Conservation (phyloP, 305 asterid genomes). For the Rubia peregrina region DNA sequence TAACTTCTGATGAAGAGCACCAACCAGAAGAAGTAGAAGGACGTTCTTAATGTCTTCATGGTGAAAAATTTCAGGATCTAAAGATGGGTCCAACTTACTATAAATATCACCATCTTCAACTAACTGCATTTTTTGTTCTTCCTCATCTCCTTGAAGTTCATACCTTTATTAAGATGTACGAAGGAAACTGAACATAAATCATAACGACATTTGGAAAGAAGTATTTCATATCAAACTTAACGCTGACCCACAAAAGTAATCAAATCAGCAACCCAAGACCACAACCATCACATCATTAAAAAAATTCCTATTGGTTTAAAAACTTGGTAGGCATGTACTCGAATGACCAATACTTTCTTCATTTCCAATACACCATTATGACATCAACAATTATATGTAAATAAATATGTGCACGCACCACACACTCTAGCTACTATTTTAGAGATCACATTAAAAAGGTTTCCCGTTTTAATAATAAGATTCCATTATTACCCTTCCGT, state of each 20-base stretch:
- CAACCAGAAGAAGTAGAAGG: constrained; percentile 96
- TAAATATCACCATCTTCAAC: constrained; percentile 97
- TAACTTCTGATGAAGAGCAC: constrained; percentile 93
- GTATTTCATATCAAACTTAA: too few species aligned
- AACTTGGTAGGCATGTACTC: too few species aligned
- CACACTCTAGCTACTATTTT: neutral
- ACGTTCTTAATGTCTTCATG: constrained; percentile 96
- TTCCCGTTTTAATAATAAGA: neutral
- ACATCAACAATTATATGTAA: neutral
- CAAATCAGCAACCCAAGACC: too few species aligned
- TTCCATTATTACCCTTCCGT: neutral
- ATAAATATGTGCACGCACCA: neutral
- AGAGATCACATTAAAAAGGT: neutral
- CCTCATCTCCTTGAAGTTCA: constrained; percentile 79
- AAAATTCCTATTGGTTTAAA: constrained; percentile 71
- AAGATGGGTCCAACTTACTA: constrained; percentile 72
- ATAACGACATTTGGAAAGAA: too few species aligned
- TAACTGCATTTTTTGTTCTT: constrained; percentile 70
- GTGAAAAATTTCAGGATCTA: constrained; percentile 95
- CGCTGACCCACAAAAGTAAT: too few species aligned
- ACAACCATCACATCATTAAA: too few species aligned
- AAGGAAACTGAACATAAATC: too few species aligned
- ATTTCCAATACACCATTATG: neutral
- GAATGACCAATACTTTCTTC: too few species aligned
- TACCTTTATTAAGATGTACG: constrained; percentile 39